Conservation (phyloP, 2,329 filamentous ascomycete species). For the Helminthosporium solani region DNA sequence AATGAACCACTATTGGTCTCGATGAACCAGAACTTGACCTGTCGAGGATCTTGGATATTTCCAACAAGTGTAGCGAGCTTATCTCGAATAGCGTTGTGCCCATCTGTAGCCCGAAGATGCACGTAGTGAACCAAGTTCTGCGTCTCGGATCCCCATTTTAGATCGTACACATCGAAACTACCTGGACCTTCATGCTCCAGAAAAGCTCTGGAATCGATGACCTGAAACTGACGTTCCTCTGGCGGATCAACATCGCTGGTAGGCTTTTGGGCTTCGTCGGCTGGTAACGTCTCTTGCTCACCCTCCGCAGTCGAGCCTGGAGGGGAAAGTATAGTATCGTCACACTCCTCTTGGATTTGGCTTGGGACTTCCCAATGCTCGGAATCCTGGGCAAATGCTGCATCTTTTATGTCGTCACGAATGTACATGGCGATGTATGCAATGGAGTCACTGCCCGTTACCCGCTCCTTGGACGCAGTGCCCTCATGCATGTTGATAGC, state of each 20-base stretch:
- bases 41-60: conserved; percentile 38
- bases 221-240: conserved; percentile 26
- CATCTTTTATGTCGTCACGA: conserved; percentile 49
- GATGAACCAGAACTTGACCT: conserved; percentile 45
- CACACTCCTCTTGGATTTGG: conserved; percentile 36
- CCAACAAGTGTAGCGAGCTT: conserved; percentile 29
- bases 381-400: conserved; percentile 45
- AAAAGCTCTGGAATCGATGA: conserved; percentile 39
- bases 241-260: conserved; percentile 6
- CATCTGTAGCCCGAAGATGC: conserved; percentile 24
- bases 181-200: conserved; percentile 40
- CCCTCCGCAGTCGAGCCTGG: conserved; percentile 11
- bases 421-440: conserved; percentile 60
- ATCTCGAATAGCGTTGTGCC: conserved; percentile 30
- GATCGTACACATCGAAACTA: conserved; percentile 36
- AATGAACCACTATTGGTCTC: conserved; percentile 32
- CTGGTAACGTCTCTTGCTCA: conserved; percentile 6
- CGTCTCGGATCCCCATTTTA: conserved; percentile 18
- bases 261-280: conserved; percentile 8
- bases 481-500: conserved; percentile 56
- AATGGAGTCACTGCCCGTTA: conserved; percentile 49
- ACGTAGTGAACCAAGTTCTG: conserved; percentile 21
- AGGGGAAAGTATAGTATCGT: conserved; percentile 18
- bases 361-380: conserved; percentile 50
- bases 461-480: conserved; percentile 38